phyloP scores from a whole-genome alignment of 202 grass and related monocot species.

The Zizania palustris region DNA sequence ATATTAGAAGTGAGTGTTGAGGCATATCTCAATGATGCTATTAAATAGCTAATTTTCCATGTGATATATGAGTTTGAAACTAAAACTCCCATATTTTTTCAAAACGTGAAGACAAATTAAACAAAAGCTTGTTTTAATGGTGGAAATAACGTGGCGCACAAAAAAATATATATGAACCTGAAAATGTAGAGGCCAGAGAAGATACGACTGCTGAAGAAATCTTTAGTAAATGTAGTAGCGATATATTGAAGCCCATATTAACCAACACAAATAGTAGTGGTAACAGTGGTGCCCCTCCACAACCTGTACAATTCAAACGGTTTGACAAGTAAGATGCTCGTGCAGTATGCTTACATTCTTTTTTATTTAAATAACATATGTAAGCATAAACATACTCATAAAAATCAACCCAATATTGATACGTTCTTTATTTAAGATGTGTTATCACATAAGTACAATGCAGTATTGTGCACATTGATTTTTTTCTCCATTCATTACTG shows the following conservation, averaged over 20 bases:
- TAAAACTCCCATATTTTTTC: neutral
- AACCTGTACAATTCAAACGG: conserved; percentile 64
- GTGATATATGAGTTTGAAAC: neutral
- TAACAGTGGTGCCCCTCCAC: conserved; percentile 82
- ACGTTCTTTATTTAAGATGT: conserved; percentile 11
- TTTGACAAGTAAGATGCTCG: conserved; percentile 39
- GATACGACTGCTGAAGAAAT: conserved; percentile 92
- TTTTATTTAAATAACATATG: neutral
- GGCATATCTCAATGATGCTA: no score
- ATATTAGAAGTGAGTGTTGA: no score
- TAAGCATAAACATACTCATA: neutral
- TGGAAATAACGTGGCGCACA: conserved; percentile 13
- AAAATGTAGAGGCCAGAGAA: conserved; percentile 93
- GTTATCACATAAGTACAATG: conserved; percentile 15
- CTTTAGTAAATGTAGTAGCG: conserved; percentile 77
- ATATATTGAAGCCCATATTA: conserved; percentile 97
- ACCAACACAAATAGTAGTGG: conserved; percentile 92
- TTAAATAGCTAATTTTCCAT: no score
- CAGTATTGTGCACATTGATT: neutral
- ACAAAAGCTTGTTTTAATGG: neutral
- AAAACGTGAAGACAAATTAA: conserved; percentile 34
- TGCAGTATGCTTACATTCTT: conserved; percentile 10
- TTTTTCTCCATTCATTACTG: neutral
- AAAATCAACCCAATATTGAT: neutral
- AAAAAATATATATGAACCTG: conserved; percentile 58